phyloP scores from a whole-genome alignment of 2,329 filamentous ascomycete genomes.

The Dothistroma septosporum region DNA sequence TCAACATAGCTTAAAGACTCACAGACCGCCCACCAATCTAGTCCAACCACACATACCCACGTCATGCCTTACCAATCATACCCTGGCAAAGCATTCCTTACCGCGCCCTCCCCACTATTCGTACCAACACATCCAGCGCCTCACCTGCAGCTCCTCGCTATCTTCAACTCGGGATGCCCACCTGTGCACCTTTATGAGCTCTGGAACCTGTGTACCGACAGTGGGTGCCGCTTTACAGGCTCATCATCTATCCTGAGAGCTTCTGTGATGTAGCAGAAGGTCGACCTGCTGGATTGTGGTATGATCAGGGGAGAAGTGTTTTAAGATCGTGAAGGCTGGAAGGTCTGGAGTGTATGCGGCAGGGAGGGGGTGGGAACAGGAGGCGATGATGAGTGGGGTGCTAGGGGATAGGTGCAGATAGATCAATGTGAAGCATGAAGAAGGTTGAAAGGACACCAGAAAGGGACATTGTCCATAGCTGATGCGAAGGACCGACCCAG shows the following conservation, averaged over 20 bases:
- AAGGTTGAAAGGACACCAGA: background rate
- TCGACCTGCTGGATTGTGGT: background rate
- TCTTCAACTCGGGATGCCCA: background rate
- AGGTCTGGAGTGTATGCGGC: background rate
- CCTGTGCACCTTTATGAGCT: background rate
- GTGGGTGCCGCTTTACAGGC: background rate
- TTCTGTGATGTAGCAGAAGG: background rate
- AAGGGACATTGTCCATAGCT: background rate
- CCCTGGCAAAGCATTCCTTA: background rate
- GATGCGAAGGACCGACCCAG: background rate
- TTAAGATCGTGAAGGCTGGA: background rate
- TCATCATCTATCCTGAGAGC: background rate
- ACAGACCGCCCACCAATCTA: background rate
- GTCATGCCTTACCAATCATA: background rate
- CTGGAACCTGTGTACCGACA: background rate
- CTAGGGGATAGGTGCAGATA: background rate
- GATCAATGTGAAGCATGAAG: background rate
- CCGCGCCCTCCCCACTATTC: background rate
- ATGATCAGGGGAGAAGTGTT: background rate
- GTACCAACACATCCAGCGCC: background rate
- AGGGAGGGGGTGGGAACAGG: too few species aligned
- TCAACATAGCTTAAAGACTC: background rate
- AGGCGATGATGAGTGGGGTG: background rate
- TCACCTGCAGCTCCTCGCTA: background rate
- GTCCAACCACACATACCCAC: background rate